These are phyloP conservation scores for Aureobasidium subglaciale DNA, from an alignment of 2,329 filamentous ascomycete genomes.

Conservation along the genomic window DNA sequence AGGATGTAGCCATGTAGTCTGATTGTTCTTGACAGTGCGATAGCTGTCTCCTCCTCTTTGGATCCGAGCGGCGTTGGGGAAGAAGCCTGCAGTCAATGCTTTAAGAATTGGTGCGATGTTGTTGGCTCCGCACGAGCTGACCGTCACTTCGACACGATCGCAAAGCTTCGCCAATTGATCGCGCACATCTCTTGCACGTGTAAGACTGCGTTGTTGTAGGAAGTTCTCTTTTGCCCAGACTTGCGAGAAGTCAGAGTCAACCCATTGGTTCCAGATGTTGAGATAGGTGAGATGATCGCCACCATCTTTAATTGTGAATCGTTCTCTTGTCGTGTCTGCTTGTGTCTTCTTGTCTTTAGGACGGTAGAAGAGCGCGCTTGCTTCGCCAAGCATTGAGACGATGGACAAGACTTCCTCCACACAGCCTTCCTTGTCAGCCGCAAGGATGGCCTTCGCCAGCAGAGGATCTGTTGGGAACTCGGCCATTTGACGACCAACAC, in stretches of 20 bases:
- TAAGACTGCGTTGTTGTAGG: constrained; percentile 82
- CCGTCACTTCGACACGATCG: constrained; percentile 78
- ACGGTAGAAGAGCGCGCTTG: constrained; percentile 82
- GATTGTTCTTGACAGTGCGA: constrained; percentile 82
- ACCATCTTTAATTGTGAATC: constrained; percentile 84
- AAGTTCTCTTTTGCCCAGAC: constrained; percentile 93
- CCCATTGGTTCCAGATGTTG: constrained; percentile 94
- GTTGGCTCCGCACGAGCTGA: constrained; percentile 59
- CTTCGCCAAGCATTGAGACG: constrained; percentile 88
- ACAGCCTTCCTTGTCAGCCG: constrained; percentile 83
- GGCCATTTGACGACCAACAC: constrained; percentile 86
- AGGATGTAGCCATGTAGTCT: constrained; percentile 87
- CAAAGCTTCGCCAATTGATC: constrained; percentile 90
- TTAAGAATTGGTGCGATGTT: constrained; percentile 79
- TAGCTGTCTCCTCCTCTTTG: constrained; percentile 82
- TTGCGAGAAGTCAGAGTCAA: constrained; percentile 79
- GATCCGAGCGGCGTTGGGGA: constrained; percentile 81
- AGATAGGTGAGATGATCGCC: constrained; percentile 84
- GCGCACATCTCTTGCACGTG: constrained; percentile 79
- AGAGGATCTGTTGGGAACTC: constrained; percentile 92
- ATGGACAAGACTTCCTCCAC: constrained; percentile 89
- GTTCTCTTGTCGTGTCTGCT: constrained; percentile 79
- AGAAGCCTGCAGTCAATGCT: constrained; percentile 85
- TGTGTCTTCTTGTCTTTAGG: constrained; percentile 97
- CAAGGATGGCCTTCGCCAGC: constrained; percentile 81